These are phyloP conservation scores for Phytophthora sp. DNA, from an alignment of 352 stramenopile species.

Conservation along the genomic window DNA sequence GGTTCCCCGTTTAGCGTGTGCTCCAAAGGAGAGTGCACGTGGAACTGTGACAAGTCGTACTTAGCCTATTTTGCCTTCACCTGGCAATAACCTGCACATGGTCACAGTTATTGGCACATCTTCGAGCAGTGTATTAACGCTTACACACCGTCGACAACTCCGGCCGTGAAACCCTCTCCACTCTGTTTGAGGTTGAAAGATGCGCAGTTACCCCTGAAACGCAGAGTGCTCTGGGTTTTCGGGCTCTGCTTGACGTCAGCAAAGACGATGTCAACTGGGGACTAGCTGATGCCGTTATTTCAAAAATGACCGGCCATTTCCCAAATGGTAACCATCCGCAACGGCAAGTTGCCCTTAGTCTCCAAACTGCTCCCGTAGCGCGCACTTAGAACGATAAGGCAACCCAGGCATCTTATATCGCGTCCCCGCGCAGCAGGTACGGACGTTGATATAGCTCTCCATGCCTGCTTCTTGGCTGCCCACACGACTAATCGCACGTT, in stretches of 20 bases:
- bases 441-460: background rate
- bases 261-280: conserved; percentile 39
- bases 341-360: conserved; percentile 2
- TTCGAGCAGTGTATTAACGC: background rate
- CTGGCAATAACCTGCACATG: conserved; percentile 18
- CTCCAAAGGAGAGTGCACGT: conserved; percentile 53
- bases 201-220: conserved; percentile 27
- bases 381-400: background rate
- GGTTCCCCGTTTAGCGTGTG: conserved; percentile 51
- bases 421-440: background rate
- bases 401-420: background rate
- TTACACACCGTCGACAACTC: conserved; percentile 20
- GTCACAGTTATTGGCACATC: background rate
- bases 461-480: background rate
- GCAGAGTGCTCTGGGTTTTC: conserved; percentile 12
- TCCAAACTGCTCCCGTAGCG: background rate
- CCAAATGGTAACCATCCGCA: conserved; percentile 3
- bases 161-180: conserved; percentile 25
- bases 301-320: background rate
- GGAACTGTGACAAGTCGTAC: conserved; percentile 45
- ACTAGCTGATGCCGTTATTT: conserved; percentile 25
- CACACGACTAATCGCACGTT: too few relatives aligned
- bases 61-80: conserved; percentile 10
- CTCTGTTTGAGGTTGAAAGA: conserved; percentile 31
- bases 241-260: conserved; percentile 1